Conservation (phyloP, 306 rosid genomes). For the Fragaria ananassa region DNA sequence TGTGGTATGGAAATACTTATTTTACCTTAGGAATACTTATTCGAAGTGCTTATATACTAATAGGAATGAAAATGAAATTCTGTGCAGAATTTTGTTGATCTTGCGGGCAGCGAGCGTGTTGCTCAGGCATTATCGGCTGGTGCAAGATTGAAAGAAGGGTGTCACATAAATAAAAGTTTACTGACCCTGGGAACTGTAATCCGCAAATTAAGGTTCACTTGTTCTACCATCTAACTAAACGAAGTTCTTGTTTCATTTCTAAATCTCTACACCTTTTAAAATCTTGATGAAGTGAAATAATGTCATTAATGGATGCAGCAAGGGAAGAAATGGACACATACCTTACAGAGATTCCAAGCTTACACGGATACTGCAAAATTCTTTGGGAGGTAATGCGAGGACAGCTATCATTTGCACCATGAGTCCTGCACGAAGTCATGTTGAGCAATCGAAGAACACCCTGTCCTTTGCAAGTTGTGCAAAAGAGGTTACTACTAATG, state of each 20-base stretch:
- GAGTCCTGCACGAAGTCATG: conserved; percentile 77
- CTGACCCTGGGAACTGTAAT: conserved; percentile 83
- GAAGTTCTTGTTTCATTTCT: neutral
- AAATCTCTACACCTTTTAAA: neutral
- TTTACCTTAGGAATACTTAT: neutral
- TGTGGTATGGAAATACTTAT: conserved; percentile 53
- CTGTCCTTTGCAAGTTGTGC: conserved; percentile 84
- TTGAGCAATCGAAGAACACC: conserved; percentile 87
- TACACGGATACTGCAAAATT: conserved; percentile 88
- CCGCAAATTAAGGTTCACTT: conserved; percentile 73
- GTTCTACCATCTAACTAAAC: neutral
- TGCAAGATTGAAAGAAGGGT: conserved; percentile 83
- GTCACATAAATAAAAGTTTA: conserved; percentile 93
- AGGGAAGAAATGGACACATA: conserved; percentile 72
- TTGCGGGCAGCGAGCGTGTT: conserved; percentile 94
- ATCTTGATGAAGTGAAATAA: neutral
- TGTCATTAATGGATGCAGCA: conserved; percentile 49
- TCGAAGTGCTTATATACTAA: neutral
- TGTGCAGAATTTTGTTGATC: conserved; percentile 84
- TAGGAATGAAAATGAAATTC: conserved; percentile 18
- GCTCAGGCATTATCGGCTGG: conserved; percentile 78
- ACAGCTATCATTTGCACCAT: conserved; percentile 89
- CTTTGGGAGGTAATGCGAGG: conserved; percentile 92
- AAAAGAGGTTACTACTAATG: conserved; percentile 80
- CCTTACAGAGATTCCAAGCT: conserved; percentile 90